These are phyloP conservation scores for Phellopilus nigrolimitatus DNA, from an alignment of 1,284 basidiomycete genomes.

Conservation along the genomic window DNA sequence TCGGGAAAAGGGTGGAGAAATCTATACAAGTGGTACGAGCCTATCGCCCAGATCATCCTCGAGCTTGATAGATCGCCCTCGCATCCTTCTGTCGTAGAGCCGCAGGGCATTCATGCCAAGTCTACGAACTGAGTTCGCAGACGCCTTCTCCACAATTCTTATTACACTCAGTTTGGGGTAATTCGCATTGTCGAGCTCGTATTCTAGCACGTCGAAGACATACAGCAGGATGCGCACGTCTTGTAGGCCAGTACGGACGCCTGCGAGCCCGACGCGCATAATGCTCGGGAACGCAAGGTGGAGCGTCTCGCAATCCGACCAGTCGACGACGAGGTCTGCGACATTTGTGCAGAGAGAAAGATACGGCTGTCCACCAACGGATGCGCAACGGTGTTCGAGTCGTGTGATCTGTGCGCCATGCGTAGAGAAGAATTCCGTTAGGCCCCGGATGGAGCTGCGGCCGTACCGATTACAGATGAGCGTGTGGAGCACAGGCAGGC, in stretches of 20 bases:
- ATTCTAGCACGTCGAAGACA: background rate
- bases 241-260: background rate
- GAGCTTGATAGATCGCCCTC: background rate
- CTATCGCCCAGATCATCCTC: background rate
- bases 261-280: background rate
- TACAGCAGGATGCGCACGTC: background rate
- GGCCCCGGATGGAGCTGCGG: background rate
- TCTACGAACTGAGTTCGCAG: background rate
- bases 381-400: background rate
- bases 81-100: background rate
- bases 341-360: conserved; percentile 4
- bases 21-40: background rate
- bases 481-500: conserved; percentile 2
- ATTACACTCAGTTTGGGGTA: background rate
- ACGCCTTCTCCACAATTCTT: background rate
- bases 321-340: background rate
- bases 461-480: conserved; percentile 1
- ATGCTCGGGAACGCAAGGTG: background rate
- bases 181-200: background rate
- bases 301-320: background rate
- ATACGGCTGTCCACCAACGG: no score
- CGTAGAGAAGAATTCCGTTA: background rate
- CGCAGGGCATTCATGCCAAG: background rate
- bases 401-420: conserved; percentile 1
- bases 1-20: no score